phyloP scores from a whole-genome alignment of 129 eudicot genomes.

The Solidago caesia region DNA sequence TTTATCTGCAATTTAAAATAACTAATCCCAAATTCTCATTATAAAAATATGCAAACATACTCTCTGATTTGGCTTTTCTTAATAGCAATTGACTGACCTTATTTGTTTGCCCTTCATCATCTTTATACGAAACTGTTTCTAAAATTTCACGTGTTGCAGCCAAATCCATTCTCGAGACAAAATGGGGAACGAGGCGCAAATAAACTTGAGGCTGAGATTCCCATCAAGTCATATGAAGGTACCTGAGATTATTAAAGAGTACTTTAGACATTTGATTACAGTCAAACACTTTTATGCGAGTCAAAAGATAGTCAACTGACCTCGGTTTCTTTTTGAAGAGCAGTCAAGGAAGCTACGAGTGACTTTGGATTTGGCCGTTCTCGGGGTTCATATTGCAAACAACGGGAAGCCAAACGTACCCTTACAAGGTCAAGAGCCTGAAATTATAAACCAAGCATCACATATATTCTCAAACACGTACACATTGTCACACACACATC shows the following conservation, averaged over 20 bases:
- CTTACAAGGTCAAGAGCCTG: too few species aligned
- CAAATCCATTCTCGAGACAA: constrained; percentile 65
- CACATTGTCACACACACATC: too few species aligned
- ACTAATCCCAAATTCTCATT: too few species aligned
- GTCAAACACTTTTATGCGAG: not conserved
- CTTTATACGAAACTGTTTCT: constrained; percentile 49
- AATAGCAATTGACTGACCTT: constrained; percentile 26
- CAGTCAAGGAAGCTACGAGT: constrained; percentile 50
- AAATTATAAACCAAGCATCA: too few species aligned
- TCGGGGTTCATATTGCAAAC: constrained; percentile 65
- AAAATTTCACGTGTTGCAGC: constrained; percentile 63
- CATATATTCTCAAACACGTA: too few species aligned
- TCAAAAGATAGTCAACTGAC: constrained; percentile 26
- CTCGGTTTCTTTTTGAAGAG: constrained; percentile 63
- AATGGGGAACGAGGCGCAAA: constrained; percentile 56
- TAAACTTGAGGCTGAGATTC: constrained; percentile 49
- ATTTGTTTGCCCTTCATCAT: constrained; percentile 56
- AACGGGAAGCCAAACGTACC: constrained; percentile 65
- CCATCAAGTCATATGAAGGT: constrained; percentile 58
- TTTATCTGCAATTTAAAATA: too few species aligned
- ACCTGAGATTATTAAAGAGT: constrained; percentile 34
- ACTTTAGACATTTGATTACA: constrained; percentile 17
- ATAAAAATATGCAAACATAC: too few species aligned
- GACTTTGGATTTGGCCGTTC: constrained; percentile 65
- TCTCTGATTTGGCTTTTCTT: too few species aligned